Percentiles rank a stretch among this genome's conserved stretches.
Evolutionary conservation across 768 basidiomycete species (phyloP).

Genomic region (Suillus decipiens): DNA sequence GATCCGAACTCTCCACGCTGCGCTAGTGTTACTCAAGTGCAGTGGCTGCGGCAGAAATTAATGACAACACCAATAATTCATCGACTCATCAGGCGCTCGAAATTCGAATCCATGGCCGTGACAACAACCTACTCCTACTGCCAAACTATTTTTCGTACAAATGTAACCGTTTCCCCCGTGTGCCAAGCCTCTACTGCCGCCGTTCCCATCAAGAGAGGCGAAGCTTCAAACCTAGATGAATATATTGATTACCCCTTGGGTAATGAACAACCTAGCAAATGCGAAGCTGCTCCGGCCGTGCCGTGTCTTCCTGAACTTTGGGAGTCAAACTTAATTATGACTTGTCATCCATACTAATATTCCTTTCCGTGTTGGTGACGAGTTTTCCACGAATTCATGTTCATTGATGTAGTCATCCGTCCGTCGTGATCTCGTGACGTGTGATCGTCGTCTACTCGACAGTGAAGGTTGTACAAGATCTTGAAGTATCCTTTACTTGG

Average conservation of each 20-base stretch:
- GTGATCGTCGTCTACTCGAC: too few species aligned
- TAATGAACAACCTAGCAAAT: not conserved
- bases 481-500: not conserved
- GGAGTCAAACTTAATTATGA: not conserved
- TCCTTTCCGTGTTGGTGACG: not conserved
- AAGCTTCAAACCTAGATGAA: not conserved
- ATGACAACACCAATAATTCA: not conserved
- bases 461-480: not conserved
- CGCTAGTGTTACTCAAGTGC: too few species aligned
- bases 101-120: not conserved
- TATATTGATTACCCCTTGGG: not conserved
- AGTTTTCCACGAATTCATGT: not conserved
- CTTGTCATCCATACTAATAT: not conserved
- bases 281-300: not conserved
- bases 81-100: not conserved
- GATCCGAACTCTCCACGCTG: too few species aligned
- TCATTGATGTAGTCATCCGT: not conserved
- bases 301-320: not conserved
- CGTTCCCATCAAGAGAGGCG: not conserved
- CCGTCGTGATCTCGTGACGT: not conserved
- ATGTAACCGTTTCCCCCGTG: not conserved
- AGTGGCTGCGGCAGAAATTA: too few species aligned
- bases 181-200: not conserved
- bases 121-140: too few species aligned
- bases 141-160: not conserved